Evolutionary conservation across 371 early-diverging fungal genomes (phyloP), one percentile per base, ranked within the genome.

Genomic region (Apophysomyces elegans): DNA sequence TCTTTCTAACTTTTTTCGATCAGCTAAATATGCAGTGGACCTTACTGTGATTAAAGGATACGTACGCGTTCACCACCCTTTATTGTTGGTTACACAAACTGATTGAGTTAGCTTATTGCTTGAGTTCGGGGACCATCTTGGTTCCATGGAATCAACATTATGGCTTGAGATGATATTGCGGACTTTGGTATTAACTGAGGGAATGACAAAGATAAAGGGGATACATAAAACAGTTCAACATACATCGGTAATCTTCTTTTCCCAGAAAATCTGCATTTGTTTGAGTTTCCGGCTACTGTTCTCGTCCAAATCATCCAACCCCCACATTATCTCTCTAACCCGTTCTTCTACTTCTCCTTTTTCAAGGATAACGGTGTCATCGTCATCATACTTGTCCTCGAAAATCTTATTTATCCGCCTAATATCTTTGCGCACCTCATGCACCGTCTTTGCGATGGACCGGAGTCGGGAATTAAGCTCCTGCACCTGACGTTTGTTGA

Each of bases 241-340:
- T 36, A 32, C 44, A 12, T 57, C 43, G 9, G 56, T 43, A 12
- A 45, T 64, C 11, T 13, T 32, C 7, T 39, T 36, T 26, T 54
- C 64, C 56, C 63, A 62, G 56, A 58, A 58, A 11, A 39, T 56
- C 44, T 57, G 62, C 63, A 70, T 58, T 13, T 59, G 57, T 21
- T 37, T 66, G 5, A 59, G 37, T 56, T 79, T 72, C 67, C 73
- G 71, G 35, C 76, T 74, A 60, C 73, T 74, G 57, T 73, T 75
- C 9, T 44, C 62, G 62, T 83, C 81, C 36, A 83, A 61, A 61
- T 83, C 84, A 68, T 83, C 84, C 21, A 83, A 65, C 45, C 84
- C 84, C 84, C 84, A 83, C 76, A 83, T 72, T 61, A 83, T 83
- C 36, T 80, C 78, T 66, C 79, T 77, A 43, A 83, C 79, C 37